A percentile compares a stretch with the other conserved stretches of the same genome.
Evolutionary conservation across 768 basidiomycete species (phyloP).

Genomic region (Stropharia rugosoannulata): DNA sequence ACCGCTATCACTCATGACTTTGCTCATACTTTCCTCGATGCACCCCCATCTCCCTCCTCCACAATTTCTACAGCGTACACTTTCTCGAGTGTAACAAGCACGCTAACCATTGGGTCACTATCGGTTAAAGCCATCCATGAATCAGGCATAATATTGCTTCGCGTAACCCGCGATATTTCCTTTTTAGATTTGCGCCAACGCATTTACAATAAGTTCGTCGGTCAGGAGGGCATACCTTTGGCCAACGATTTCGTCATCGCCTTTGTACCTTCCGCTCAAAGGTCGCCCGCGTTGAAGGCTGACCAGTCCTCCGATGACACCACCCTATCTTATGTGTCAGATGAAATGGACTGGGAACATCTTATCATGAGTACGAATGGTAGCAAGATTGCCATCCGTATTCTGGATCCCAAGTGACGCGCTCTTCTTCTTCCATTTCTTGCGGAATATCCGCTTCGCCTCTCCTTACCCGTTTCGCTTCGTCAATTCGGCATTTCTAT

Average conservation of each 20-base stretch:
- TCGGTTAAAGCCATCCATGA: constrained; percentile 67
- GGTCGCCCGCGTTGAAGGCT: constrained; percentile 24
- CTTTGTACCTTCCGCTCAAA: constrained; percentile 33
- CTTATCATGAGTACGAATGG: constrained; percentile 37
- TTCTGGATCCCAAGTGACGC: constrained; percentile 35
- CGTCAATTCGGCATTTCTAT: not conserved
- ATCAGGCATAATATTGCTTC: constrained; percentile 59
- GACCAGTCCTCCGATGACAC: constrained; percentile 31
- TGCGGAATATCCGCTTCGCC: not conserved
- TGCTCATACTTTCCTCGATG: constrained; percentile 19
- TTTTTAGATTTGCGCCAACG: constrained; percentile 52
- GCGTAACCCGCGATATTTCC: constrained; percentile 41
- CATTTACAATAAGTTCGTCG: constrained; percentile 64
- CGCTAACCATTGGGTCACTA: constrained; percentile 33
- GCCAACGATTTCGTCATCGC: constrained; percentile 52
- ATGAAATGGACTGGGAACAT: constrained; percentile 55
- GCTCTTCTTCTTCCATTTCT: not conserved
- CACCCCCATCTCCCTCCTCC: constrained; percentile 36
- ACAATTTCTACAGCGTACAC: constrained; percentile 22
- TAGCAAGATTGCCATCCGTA: constrained; percentile 52
- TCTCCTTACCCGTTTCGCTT: constrained; percentile 1
- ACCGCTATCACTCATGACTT: constrained; percentile 13
- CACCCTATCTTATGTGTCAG: constrained; percentile 44
- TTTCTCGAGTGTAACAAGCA: constrained; percentile 24
- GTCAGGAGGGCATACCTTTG: constrained; percentile 56